Conservation (phyloP, 2,329 filamentous ascomycete genomes). For the Fusarium concolor region DNA sequence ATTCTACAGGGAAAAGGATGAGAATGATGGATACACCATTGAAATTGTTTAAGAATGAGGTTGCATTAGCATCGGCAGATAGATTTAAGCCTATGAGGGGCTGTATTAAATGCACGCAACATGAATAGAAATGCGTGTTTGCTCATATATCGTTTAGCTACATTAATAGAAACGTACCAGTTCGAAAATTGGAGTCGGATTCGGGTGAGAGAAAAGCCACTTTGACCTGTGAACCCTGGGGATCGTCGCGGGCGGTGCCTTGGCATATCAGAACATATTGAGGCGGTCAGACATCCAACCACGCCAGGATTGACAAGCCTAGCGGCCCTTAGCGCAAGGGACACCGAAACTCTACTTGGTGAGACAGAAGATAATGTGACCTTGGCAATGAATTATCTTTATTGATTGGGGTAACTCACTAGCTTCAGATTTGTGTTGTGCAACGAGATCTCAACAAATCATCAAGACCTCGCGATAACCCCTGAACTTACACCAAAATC, state of each 20-base stretch:
- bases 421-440: background rate
- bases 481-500: too few relatives aligned
- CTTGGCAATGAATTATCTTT: background rate
- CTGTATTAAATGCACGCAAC: background rate
- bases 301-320: background rate
- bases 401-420: background rate
- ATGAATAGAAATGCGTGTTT: fast-evolving
- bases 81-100: background rate
- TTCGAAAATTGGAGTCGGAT: background rate
- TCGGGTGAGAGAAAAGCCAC: background rate
- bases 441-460: background rate
- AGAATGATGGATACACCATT: background rate
- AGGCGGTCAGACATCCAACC: background rate
- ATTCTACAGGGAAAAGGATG: background rate
- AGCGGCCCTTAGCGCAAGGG: background rate
- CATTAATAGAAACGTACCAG: background rate
- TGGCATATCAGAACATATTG: background rate
- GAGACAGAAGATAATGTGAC: too few relatives aligned
- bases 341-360: background rate
- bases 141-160: fast-evolving
- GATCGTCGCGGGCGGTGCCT: background rate
- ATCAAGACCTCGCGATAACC: too few relatives aligned
- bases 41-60: background rate
- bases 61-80: too few relatives aligned
- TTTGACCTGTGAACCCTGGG: background rate